phyloP scores from a whole-genome alignment of 2,329 filamentous ascomycete genomes.

The Cladosporium velox region DNA sequence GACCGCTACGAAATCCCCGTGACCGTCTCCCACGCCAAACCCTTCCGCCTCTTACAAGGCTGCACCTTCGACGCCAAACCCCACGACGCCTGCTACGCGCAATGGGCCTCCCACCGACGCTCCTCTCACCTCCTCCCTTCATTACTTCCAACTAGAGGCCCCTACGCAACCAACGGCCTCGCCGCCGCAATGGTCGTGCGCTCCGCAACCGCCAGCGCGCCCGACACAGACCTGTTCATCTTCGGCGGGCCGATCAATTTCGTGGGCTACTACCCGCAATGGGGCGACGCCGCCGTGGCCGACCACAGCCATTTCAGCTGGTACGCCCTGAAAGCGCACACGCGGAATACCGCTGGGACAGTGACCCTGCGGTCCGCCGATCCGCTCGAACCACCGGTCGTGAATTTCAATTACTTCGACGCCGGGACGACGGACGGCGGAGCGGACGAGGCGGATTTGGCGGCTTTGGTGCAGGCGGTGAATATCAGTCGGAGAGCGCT shows the following conservation, averaged over 20 bases:
- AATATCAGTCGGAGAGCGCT: conserved; percentile 28
- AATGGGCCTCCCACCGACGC: conserved; percentile 29
- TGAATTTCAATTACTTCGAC: conserved; percentile 62
- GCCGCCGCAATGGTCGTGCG: conserved; percentile 36
- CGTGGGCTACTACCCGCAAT: conserved; percentile 58
- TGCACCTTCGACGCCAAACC: conserved; percentile 39
- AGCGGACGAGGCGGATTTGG: conserved; percentile 48
- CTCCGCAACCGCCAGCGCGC: conserved; percentile 36
- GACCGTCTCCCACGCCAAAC: conserved; percentile 45
- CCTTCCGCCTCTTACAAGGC: conserved; percentile 42
- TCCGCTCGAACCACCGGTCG: conserved; percentile 63
- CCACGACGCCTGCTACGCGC: conserved; percentile 45
- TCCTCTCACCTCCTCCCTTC: not conserved
- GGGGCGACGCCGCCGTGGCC: conserved; percentile 47
- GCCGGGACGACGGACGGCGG: conserved; percentile 44
- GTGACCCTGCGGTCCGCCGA: conserved; percentile 63
- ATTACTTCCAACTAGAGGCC: conserved; percentile 41
- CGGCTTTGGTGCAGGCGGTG: conserved; percentile 54
- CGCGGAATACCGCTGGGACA: conserved; percentile 61
- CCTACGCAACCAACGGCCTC: conserved; percentile 55
- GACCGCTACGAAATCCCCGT: conserved; percentile 60
- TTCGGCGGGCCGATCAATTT: conserved; percentile 58
- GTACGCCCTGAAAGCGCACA: conserved; percentile 62
- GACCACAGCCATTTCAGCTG: conserved; percentile 51
- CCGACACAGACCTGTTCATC: conserved; percentile 56